Evolutionary conservation across 495 filamentous ascomycete genomes (phyloP).

Genomic region (Ramalina intermedia): DNA sequence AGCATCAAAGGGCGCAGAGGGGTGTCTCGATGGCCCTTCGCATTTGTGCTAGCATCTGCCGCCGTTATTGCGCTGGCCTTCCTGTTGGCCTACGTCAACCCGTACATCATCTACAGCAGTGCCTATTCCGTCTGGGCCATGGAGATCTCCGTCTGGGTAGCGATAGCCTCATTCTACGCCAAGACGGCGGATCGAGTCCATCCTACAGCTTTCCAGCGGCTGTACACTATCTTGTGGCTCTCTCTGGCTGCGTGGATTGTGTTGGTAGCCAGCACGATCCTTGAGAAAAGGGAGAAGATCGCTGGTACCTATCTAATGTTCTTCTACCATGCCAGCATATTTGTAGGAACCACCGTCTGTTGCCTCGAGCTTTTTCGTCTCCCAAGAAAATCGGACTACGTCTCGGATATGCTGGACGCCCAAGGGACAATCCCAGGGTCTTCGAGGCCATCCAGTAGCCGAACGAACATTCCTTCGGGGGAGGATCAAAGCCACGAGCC

Average conservation of each 20-base stretch:
- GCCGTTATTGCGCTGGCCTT: constrained; percentile 60
- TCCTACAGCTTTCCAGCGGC: constrained; percentile 74
- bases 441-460: constrained; percentile 31
- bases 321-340: constrained; percentile 61
- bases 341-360: constrained; percentile 56
- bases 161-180: constrained; percentile 71
- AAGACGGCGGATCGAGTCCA: constrained; percentile 65
- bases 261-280: constrained; percentile 58
- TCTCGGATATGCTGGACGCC: constrained; percentile 15
- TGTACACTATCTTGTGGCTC: constrained; percentile 73
- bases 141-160: constrained; percentile 71
- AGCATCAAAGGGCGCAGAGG: constrained; percentile 64
- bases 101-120: constrained; percentile 73
- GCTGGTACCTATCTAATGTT: constrained; percentile 72
- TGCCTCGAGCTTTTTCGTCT: constrained; percentile 69
- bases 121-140: constrained; percentile 75
- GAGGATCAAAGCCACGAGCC: constrained; percentile 22
- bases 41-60: constrained; percentile 53
- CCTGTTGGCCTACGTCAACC: constrained; percentile 69
- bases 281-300: constrained; percentile 54
- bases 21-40: constrained; percentile 69
- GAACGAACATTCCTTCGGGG: constrained; percentile 22
- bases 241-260: constrained; percentile 59
- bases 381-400: constrained; percentile 54
- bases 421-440: neutral